These are phyloP conservation scores for Nelumbo lutea DNA, from an alignment of 164 flowering plant genomes.

Conservation along the genomic window DNA sequence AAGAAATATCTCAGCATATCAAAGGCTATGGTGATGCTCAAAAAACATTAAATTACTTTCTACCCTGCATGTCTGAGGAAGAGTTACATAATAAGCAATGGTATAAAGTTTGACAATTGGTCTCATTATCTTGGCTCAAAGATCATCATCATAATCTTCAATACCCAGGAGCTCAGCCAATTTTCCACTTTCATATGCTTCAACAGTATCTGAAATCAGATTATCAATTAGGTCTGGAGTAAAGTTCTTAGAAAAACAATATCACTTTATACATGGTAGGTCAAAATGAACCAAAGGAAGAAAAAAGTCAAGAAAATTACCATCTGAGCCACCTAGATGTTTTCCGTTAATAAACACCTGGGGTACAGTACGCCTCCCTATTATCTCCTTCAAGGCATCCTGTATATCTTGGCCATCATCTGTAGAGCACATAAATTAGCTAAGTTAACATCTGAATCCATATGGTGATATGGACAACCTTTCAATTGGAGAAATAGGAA, in stretches of 20 bases:
- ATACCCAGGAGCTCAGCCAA: slow-evolving; percentile 59
- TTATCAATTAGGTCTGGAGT: background rate
- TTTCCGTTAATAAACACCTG: slow-evolving; percentile 88
- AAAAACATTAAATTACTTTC: too few species aligned
- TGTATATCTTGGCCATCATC: slow-evolving; percentile 79
- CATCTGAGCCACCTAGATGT: slow-evolving; percentile 95
- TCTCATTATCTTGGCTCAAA: slow-evolving; percentile 26
- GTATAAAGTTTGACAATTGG: background rate
- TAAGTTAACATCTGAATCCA: background rate
- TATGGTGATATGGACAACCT: background rate
- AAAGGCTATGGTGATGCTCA: too few species aligned
- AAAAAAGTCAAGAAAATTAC: slow-evolving; percentile 28
- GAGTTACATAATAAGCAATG: background rate
- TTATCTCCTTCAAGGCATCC: slow-evolving; percentile 52
- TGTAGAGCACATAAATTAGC: slow-evolving; percentile 15
- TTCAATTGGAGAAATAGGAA: background rate
- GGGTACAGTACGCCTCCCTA: slow-evolving; percentile 91
- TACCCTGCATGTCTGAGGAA: background rate
- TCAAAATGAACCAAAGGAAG: background rate
- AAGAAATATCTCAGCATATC: too few species aligned
- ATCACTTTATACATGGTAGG: background rate
- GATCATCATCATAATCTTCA: slow-evolving; percentile 56
- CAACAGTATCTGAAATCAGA: slow-evolving; percentile 60
- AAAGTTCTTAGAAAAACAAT: background rate
- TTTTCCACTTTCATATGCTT: slow-evolving; percentile 76